Evolutionary conservation across 2,329 filamentous ascomycete genomes (phyloP).

Genomic region (Penicillium sp.): DNA sequence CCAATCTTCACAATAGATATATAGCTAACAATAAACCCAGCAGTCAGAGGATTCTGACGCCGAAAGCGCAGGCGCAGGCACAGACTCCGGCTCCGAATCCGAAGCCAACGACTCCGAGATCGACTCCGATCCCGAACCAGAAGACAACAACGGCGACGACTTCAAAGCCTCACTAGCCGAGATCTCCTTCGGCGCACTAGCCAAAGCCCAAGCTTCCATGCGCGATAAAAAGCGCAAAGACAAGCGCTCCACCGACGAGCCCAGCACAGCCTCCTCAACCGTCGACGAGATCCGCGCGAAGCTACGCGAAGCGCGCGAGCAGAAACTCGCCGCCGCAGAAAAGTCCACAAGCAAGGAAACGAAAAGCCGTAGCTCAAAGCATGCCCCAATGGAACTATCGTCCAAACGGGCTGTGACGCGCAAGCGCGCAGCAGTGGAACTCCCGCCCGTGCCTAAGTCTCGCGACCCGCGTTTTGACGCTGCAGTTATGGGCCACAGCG

Average conservation of each 20-base stretch:
- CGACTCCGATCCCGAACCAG: slow-evolving; percentile 24
- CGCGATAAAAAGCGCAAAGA: slow-evolving; percentile 38
- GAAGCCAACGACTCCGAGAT: slow-evolving; percentile 42
- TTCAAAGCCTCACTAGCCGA: slow-evolving; percentile 49
- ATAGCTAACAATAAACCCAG: background rate
- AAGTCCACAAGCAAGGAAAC: slow-evolving; percentile 33
- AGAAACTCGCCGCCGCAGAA: background rate
- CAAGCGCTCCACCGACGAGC: slow-evolving; percentile 19
- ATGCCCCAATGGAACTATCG: slow-evolving; percentile 80
- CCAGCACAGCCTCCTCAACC: slow-evolving; percentile 18
- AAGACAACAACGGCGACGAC: slow-evolving; percentile 35
- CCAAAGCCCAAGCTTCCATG: slow-evolving; percentile 76
- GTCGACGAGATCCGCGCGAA: slow-evolving; percentile 41
- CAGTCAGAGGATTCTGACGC: slow-evolving; percentile 5
- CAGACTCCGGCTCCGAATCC: slow-evolving; percentile 36
- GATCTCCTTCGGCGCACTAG: slow-evolving; percentile 87
- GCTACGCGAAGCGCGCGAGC: slow-evolving; percentile 45
- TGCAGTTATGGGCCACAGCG: slow-evolving; percentile 45
- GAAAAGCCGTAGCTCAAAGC: slow-evolving; percentile 67
- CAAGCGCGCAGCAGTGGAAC: slow-evolving; percentile 68
- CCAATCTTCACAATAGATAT: background rate
- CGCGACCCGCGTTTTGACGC: slow-evolving; percentile 90
- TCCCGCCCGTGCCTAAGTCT: slow-evolving; percentile 56
- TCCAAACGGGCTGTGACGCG: slow-evolving; percentile 82
- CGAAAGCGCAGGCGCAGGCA: slow-evolving; percentile 26